Percentiles rank a stretch among this genome's conserved stretches.
Conservation (phyloP, 208 protist species). For the Trichomonas tenax region DNA sequence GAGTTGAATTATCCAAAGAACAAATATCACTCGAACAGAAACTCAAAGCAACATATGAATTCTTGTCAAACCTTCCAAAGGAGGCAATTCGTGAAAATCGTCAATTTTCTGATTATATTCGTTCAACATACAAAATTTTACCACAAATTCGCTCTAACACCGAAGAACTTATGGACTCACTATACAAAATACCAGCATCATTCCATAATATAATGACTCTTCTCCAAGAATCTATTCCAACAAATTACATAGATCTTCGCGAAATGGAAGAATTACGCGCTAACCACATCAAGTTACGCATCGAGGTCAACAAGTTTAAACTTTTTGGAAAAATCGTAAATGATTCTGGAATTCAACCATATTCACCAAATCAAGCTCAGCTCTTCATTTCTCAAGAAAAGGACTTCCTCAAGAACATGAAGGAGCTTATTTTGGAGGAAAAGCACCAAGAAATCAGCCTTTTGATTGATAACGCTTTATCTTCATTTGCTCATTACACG, state of each 20-base stretch:
- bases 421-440: not conserved
- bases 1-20: not conserved
- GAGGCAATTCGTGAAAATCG: not conserved
- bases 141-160: not conserved
- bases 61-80: not conserved
- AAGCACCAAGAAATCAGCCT: not conserved
- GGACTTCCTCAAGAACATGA: not conserved
- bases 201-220: not conserved
- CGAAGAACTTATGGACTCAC: not conserved
- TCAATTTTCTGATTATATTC: not conserved
- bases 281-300: not conserved
- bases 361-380: not conserved
- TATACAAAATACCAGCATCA: not conserved
- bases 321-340: not conserved
- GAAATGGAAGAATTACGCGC: not conserved
- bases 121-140: not conserved
- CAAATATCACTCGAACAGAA: not conserved
- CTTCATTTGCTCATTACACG: not conserved
- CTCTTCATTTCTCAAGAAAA: not conserved
- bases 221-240: not conserved
- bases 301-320: not conserved
- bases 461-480: not conserved
- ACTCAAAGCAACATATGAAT: not conserved
- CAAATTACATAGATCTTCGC: not conserved
- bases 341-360: not conserved